These are phyloP conservation scores for Penicillium sp. DNA, from an alignment of 2,329 filamentous ascomycete genomes.

Conservation along the genomic window DNA sequence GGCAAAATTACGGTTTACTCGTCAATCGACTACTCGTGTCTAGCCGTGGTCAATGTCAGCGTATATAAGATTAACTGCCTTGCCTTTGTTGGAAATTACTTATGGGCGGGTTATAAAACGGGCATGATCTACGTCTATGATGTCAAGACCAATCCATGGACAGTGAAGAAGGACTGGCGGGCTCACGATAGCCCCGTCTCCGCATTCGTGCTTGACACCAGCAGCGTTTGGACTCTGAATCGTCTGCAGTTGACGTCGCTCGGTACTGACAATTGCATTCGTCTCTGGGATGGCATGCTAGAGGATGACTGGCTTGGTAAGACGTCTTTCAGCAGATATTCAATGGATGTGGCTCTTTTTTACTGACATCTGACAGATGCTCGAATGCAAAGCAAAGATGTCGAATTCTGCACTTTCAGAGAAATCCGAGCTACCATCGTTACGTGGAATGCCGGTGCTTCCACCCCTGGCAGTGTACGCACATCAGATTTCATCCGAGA, in stretches of 20 bases:
- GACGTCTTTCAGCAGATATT: slow-evolving; percentile 20
- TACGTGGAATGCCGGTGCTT: slow-evolving; percentile 98
- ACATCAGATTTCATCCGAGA: slow-evolving; percentile 81
- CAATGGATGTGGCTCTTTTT: not conserved
- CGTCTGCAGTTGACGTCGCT: slow-evolving; percentile 83
- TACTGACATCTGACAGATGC: slow-evolving; percentile 58
- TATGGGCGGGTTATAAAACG: slow-evolving; percentile 95
- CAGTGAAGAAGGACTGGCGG: slow-evolving; percentile 90
- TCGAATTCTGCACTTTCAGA: slow-evolving; percentile 82
- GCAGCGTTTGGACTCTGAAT: slow-evolving; percentile 83
- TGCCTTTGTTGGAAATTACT: slow-evolving; percentile 74
- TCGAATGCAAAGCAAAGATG: slow-evolving; percentile 82
- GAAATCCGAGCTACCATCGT: slow-evolving; percentile 79
- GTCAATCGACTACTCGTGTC: slow-evolving; percentile 71
- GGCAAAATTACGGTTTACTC: slow-evolving; percentile 96
- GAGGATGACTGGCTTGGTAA: slow-evolving; percentile 88
- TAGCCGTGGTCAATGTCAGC: slow-evolving; percentile 83
- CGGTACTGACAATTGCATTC: slow-evolving; percentile 82
- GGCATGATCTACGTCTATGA: slow-evolving; percentile 95
- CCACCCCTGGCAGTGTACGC: slow-evolving; percentile 81
- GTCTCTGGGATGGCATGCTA: slow-evolving; percentile 88
- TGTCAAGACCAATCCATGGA: slow-evolving; percentile 79
- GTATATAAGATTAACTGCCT: slow-evolving; percentile 94
- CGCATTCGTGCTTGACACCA: slow-evolving; percentile 75
- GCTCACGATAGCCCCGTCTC: slow-evolving; percentile 84